Conservation (phyloP, 768 basidiomycete species). For the Strobilomyces dryophilus region DNA sequence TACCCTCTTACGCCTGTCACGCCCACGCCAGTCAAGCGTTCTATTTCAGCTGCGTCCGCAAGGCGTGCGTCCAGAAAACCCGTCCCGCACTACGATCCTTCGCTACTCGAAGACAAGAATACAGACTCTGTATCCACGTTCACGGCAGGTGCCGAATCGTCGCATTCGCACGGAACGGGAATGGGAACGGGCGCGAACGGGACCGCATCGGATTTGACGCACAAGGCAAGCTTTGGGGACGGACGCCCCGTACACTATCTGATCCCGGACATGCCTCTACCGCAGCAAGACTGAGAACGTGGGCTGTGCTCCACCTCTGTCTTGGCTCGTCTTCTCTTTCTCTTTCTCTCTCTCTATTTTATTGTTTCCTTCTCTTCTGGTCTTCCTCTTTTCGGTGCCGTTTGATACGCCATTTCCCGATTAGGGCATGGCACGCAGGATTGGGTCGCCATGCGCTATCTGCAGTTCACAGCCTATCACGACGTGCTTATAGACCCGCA, state of each 20-base stretch:
- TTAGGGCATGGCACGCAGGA: slow-evolving; percentile 1
- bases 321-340: not conserved
- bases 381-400: slow-evolving; percentile 1
- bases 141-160: slow-evolving; percentile 24
- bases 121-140: slow-evolving; percentile 20
- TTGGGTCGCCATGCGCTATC: slow-evolving; percentile 4
- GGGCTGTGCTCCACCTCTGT: not conserved
- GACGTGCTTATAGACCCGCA: slow-evolving; percentile 1
- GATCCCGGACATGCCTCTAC: slow-evolving; percentile 54
- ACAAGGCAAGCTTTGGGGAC: slow-evolving; percentile 45
- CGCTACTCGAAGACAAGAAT: slow-evolving; percentile 19
- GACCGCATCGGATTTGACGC: slow-evolving; percentile 26
- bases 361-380: not conserved
- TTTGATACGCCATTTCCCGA: slow-evolving; percentile 4
- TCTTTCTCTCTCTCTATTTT: not conserved
- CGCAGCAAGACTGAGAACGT: slow-evolving; percentile 23
- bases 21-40: slow-evolving; percentile 23
- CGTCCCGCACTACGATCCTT: slow-evolving; percentile 48
- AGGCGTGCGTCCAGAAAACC: slow-evolving; percentile 48
- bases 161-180: slow-evolving; percentile 26
- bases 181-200: slow-evolving; percentile 4
- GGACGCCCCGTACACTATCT: slow-evolving; percentile 50
- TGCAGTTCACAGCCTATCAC: slow-evolving; percentile 2
- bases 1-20: slow-evolving; percentile 26
- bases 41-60: slow-evolving; percentile 21